Evolutionary conservation across 1,284 basidiomycete species (phyloP), one percentile per base, ranked within the genome.

Genomic region (Fomitopsis palustris): DNA sequence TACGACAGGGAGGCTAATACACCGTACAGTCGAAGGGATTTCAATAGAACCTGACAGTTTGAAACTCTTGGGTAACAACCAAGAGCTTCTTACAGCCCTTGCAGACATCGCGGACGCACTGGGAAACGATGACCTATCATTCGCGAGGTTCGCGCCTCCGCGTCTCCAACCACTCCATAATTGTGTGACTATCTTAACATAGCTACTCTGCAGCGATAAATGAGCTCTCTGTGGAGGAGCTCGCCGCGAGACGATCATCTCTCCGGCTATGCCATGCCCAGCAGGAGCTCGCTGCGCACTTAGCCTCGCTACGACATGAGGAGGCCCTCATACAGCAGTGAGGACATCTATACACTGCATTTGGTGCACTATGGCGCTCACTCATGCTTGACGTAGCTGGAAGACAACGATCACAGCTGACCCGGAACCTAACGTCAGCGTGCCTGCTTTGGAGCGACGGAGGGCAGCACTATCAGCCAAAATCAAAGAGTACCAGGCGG

Each of bases 401-500:
- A 73, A 68, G 42, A 60, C 69, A 29, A 60, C 59, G 0, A 47
- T 78, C 3, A 65, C 67, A 14, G 62, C 67, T 9, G 70, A 72
- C 2, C 60, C 68, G 2, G 56, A 67, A 10, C 54, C 59, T 4
- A 65, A 67, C 5, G 73, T 75, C 33, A 71, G 62, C 17, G 59
- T 72, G 2, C 61, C 69, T 1, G 68, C 65, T 10, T 58, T 79
- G 1, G 75, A 78, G 54, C 69, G 75, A 43, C 70, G 73, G 4
- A 76, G 75, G 61, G 75, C 77, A 17, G 70, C 70, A 9, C 61
- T 80, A 17, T 60, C 73, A 1, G 72, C 73, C 25, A 81, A 78
- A 60, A 78, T 78, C 0, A 80, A 77, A 58, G 79, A 81, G 62
- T 77, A 78, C 60, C 75, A 77, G 61, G 70, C 70, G 52, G 73